phyloP scores from a whole-genome alignment of 164 flowering plant genomes.

The Magnolia sinica region DNA sequence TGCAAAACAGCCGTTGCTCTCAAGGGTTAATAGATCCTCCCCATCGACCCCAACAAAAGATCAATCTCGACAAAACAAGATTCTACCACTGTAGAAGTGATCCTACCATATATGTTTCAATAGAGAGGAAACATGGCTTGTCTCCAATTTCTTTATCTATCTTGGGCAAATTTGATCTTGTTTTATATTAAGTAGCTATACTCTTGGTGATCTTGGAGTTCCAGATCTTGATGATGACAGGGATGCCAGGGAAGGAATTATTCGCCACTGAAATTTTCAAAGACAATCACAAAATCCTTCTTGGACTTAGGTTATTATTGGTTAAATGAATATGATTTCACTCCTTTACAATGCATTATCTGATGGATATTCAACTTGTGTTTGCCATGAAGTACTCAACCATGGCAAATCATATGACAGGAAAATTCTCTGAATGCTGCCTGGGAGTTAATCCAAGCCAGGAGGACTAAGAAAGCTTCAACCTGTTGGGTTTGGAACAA shows the following conservation, averaged over 20 bases:
- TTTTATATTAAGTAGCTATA: conserved; percentile 30
- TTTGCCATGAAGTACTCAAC: neutral
- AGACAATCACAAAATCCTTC: neutral
- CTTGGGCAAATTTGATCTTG: conserved; percentile 35
- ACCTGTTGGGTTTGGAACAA: too few relatives aligned
- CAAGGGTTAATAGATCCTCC: neutral
- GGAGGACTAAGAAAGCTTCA: too few relatives aligned
- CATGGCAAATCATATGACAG: too few relatives aligned
- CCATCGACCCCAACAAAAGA: neutral
- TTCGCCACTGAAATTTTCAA: neutral
- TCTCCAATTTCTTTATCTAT: conserved; percentile 27
- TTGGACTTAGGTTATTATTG: neutral
- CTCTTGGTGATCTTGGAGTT: conserved; percentile 66
- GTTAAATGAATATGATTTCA: too few relatives aligned
- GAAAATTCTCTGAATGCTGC: too few relatives aligned
- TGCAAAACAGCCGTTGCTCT: conserved; percentile 3
- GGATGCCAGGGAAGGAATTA: conserved; percentile 8
- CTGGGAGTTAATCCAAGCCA: too few relatives aligned
- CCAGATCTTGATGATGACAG: conserved; percentile 76
- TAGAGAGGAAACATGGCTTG: conserved; percentile 11
- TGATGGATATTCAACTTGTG: neutral
- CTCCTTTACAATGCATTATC: neutral
- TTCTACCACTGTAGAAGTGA: conserved; percentile 45
- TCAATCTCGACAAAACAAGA: conserved; percentile 17
- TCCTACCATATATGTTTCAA: conserved; percentile 30